phyloP scores from a whole-genome alignment of 805 yeast genomes.

The Candida vaughaniae region DNA sequence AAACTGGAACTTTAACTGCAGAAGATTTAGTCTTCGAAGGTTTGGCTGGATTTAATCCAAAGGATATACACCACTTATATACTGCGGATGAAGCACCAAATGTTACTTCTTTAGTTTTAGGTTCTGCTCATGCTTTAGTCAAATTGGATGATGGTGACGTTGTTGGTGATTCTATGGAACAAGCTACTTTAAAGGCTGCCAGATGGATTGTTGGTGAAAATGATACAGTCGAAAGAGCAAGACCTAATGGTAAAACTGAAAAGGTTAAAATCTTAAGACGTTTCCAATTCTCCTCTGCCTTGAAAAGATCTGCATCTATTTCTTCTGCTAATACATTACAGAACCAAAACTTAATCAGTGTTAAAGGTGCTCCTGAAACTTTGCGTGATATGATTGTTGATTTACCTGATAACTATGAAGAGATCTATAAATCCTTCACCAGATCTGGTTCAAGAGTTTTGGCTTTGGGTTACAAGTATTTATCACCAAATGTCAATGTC shows the following conservation, averaged over 20 bases:
- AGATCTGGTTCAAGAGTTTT: conserved; percentile 95
- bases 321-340: conserved; percentile 52
- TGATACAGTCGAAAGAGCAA: conserved; percentile 59
- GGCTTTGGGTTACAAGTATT: conserved; percentile 84
- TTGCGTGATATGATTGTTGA: conserved; percentile 69
- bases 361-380: conserved; percentile 98
- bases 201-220: conserved; percentile 81
- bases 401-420: conserved; percentile 81
- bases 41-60: conserved; percentile 71
- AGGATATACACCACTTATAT: conserved; percentile 54
- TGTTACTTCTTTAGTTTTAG: conserved; percentile 70
- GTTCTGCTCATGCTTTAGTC: conserved; percentile 95
- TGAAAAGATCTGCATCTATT: conserved; percentile 91
- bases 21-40: conserved; percentile 97
- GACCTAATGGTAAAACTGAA: conserved; percentile 29
- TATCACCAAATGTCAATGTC: conserved; percentile 51
- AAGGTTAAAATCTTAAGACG: conserved; percentile 80
- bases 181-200: conserved; percentile 86
- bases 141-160: conserved; percentile 93
- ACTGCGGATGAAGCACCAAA: conserved; percentile 64
- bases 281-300: conserved; percentile 94
- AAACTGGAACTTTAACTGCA: conserved; percentile 96
- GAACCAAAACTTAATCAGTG: conserved; percentile 69
- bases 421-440: conserved; percentile 82
- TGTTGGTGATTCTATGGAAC: conserved; percentile 99